Evolutionary conservation across 441 rosid species (phyloP).

Genomic region (Theobroma grandiflorum): DNA sequence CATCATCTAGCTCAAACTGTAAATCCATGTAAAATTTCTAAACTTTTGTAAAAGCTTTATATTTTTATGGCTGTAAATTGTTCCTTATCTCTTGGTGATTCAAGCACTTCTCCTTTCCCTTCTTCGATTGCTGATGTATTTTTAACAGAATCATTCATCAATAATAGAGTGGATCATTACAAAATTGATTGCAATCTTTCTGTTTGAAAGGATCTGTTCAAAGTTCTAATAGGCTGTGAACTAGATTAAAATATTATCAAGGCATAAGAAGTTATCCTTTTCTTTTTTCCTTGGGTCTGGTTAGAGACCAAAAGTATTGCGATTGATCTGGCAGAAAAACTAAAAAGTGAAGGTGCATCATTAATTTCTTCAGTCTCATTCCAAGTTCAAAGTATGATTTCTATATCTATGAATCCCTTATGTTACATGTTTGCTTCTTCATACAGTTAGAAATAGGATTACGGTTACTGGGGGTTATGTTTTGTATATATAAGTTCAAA

Average conservation of each 20-base stretch:
- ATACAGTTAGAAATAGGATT: conserved; percentile 2
- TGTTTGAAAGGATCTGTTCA: not conserved
- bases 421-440: not conserved
- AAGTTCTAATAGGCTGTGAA: not conserved
- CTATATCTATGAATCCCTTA: conserved; percentile 5
- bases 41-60: no score
- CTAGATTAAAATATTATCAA: not conserved
- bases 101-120: not conserved
- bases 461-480: not conserved
- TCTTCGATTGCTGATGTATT: not conserved
- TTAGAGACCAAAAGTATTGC: not conserved
- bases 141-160: conserved; percentile 1
- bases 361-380: conserved; percentile 3
- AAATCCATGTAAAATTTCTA: no score
- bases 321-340: conserved; percentile 11
- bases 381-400: not conserved
- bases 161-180: not conserved
- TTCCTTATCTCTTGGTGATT: conserved; percentile 1
- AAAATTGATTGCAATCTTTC: not conserved
- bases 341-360: not conserved
- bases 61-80: not conserved
- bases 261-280: not conserved
- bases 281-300: not conserved
- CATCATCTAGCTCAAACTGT: conserved; percentile 14
- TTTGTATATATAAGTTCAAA: not conserved